phyloP scores from a whole-genome alignment of 208 protist genomes.

The Kentomonas sorsogonicus region DNA sequence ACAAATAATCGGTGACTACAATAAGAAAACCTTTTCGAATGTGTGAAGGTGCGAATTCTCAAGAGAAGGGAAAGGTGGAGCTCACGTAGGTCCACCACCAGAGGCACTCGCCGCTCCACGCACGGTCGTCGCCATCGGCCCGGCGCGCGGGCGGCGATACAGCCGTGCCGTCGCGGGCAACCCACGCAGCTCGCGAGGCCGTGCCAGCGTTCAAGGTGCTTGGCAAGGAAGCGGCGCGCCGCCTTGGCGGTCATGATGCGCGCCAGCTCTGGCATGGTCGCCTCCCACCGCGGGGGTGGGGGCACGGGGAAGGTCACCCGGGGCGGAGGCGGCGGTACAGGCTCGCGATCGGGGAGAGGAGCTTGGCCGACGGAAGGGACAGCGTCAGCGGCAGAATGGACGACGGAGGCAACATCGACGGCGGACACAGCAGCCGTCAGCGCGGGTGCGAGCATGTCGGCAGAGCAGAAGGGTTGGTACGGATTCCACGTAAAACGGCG shows the following conservation, averaged over 20 bases:
- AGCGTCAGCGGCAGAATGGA: too few species aligned
- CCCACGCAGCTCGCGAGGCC: not conserved
- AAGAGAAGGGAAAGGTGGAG: too few species aligned
- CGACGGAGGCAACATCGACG: too few species aligned
- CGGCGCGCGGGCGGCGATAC: not conserved
- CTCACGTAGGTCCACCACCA: not conserved
- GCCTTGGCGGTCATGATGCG: not conserved
- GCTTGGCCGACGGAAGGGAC: too few species aligned
- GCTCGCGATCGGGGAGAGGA: too few species aligned
- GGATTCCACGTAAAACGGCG: too few species aligned
- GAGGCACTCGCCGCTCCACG: not conserved
- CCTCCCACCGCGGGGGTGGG: not conserved
- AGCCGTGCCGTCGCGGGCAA: not conserved
- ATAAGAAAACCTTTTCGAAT: too few species aligned
- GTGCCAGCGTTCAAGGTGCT: not conserved
- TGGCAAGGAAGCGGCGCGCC: not conserved
- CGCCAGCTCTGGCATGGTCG: not conserved
- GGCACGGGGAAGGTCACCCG: not conserved
- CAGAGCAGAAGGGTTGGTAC: too few species aligned
- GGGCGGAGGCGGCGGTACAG: too few species aligned
- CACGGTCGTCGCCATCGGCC: not conserved
- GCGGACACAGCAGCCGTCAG: too few species aligned
- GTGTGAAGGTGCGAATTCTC: too few species aligned
- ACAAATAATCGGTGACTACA: not conserved
- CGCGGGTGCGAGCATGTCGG: too few species aligned